Evolutionary conservation across 129 eudicot genomes (phyloP), one percentile per base, ranked within the genome.

Genomic region (Chrysanthemum makinoi): DNA sequence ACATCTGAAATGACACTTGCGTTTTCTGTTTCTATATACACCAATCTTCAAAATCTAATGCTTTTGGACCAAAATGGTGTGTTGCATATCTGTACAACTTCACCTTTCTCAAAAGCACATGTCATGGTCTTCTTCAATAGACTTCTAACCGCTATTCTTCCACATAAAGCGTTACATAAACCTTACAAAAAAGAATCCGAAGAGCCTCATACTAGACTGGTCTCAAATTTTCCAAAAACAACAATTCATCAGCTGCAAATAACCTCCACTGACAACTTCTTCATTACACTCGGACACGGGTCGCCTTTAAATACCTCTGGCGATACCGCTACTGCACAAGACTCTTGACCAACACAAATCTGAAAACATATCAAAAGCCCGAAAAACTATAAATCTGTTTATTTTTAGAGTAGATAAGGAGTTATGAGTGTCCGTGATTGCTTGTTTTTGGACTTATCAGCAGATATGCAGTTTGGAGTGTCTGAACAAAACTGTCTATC

Each of bases 261-360:
- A 17, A 79, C 99, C 78, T 95, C 99, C 54, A 95, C 97, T 0
- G 99, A 88, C 2, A 95, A 85, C 58, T 90, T 95, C 83, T 95
- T 95, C 97, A 90, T 79, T 11, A 90, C 83, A 68, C 69, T 81
- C 0, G 97, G 96, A 53, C 99, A 95, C 28, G 99, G 99, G 72
- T 95, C 99, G 7, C 99, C 99, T 55, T 97, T 96, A 66, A 86
- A 95, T 9, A 80, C 57, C 72, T 83, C 86, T 6, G 99, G 95
- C 2, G 85, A 83, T 28, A 95, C 86, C 0, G 85, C 81, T 56
- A 95, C 89, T 15, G 94, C 82, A 75, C 99, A 95, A 18, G 95
- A 81, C 72, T 82, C 73, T 62, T 81, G 86, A 10, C 97, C 97
- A 8, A 95, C 26, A 74, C 99, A 95, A 43, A 84, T 70, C 97